These are phyloP conservation scores for Endocarpon pusillum DNA, from an alignment of 495 filamentous ascomycete species.

Conservation along the genomic window DNA sequence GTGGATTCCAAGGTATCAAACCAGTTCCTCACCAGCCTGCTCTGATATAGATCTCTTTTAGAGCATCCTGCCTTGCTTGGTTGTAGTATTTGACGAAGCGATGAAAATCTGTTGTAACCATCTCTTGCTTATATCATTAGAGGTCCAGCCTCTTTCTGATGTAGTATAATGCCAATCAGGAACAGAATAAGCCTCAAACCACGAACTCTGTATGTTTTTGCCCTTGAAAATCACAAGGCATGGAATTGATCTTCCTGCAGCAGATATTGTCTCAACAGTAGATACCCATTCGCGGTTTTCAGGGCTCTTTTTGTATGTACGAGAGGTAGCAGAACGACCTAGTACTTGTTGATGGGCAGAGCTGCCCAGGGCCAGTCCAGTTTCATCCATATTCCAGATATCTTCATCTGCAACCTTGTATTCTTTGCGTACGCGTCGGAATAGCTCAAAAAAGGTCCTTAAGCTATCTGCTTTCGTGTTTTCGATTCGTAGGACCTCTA, in stretches of 20 bases:
- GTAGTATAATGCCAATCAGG: not conserved
- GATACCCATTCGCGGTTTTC: not conserved
- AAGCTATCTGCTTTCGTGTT: not conserved
- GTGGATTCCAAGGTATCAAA: not conserved
- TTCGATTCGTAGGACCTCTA: not conserved
- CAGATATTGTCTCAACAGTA: not conserved
- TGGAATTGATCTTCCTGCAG: not conserved
- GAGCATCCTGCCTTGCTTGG: not conserved
- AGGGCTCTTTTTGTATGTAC: not conserved
- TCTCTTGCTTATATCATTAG: not conserved
- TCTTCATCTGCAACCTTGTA: slow-evolving; percentile 1
- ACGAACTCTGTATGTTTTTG: not conserved
- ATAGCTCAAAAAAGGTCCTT: not conserved
- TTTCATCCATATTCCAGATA: slow-evolving; percentile 2
- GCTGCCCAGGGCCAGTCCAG: not conserved
- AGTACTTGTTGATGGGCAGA: not conserved
- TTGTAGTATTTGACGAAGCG: not conserved
- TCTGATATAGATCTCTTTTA: not conserved
- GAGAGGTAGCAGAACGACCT: not conserved
- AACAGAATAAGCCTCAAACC: not conserved
- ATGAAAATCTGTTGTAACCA: not conserved
- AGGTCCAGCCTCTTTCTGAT: not conserved
- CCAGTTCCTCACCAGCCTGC: no score
- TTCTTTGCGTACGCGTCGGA: not conserved
- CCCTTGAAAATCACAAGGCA: not conserved